Evolutionary conservation across 2,329 filamentous ascomycete genomes (phyloP).

Genomic region (Calonectria hawksworthii): DNA sequence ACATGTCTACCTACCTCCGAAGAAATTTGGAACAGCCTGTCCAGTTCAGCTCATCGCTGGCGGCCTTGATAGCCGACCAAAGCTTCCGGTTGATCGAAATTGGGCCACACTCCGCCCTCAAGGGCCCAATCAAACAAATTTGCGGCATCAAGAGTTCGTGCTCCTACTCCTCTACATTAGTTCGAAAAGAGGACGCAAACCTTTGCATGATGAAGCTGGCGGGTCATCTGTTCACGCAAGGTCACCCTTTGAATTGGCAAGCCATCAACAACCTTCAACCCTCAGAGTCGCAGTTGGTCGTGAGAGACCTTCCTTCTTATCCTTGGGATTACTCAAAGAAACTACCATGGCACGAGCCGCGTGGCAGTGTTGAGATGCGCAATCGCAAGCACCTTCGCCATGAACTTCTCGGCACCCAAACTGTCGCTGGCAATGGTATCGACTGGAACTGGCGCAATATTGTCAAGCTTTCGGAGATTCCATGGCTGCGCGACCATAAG

Average conservation of each 20-base stretch:
- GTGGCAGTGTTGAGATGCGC: neutral
- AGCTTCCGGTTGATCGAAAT: neutral
- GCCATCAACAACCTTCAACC: neutral
- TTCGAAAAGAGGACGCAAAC: neutral
- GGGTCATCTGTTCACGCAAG: neutral
- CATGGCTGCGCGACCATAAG: neutral
- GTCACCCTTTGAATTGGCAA: neutral
- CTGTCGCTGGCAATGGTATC: neutral
- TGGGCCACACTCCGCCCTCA: neutral
- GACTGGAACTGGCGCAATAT: neutral
- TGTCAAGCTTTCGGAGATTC: neutral
- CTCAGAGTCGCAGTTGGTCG: too few relatives aligned
- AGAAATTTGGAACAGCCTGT: neutral
- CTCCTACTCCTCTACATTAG: neutral
- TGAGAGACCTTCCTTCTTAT: neutral
- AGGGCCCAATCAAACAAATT: neutral
- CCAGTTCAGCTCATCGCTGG: neutral
- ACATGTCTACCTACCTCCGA: neutral
- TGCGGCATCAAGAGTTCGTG: neutral
- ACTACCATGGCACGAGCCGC: neutral
- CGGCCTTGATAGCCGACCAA: neutral
- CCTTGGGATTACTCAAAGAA: constrained; percentile 5
- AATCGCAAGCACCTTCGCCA: neutral
- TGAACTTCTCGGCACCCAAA: neutral
- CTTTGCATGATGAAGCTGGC: neutral